phyloP scores from a whole-genome alignment of 2,329 filamentous ascomycete genomes.

The Cryoendolithus antarcticus region DNA sequence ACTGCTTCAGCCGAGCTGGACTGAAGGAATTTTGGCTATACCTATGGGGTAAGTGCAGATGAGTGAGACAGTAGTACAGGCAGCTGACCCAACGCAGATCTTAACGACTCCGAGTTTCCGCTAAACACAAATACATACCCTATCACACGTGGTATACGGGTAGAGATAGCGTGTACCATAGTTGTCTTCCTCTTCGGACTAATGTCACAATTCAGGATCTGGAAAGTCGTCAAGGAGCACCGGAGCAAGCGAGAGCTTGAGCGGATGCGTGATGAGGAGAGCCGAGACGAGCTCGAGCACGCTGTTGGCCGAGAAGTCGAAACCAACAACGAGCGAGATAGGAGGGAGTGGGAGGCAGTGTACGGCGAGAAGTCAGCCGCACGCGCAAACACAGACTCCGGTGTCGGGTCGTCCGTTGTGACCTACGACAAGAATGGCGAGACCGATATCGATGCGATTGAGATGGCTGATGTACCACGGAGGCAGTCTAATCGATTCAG shows the following conservation, averaged over 20 bases:
- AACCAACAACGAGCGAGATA: constrained; percentile 48
- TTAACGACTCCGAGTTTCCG: constrained; percentile 74
- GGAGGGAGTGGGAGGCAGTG: constrained; percentile 60
- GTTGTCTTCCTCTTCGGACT: constrained; percentile 64
- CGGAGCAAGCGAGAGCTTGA: constrained; percentile 34
- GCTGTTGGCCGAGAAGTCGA: constrained; percentile 57
- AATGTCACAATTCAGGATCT: constrained; percentile 74
- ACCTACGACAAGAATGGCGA: constrained; percentile 22
- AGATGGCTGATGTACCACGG: constrained; percentile 41
- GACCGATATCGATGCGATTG: constrained; percentile 36
- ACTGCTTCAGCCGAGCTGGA: constrained; percentile 81
- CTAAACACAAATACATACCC: constrained; percentile 67
- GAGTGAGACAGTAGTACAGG: not conserved
- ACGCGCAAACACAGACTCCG: constrained; percentile 37
- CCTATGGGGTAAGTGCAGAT: constrained; percentile 53
- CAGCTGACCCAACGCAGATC: constrained; percentile 27
- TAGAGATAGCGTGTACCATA: constrained; percentile 68
- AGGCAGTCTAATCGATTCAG: constrained; percentile 13
- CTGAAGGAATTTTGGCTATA: constrained; percentile 95
- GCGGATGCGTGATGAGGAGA: constrained; percentile 42
- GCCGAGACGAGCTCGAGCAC: constrained; percentile 54
- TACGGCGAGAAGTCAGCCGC: constrained; percentile 50
- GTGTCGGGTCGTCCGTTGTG: constrained; percentile 31
- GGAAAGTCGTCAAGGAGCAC: constrained; percentile 59
- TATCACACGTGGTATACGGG: constrained; percentile 71